Evolutionary conservation across 306 rosid genomes (phyloP), one percentile per base, ranked within the genome.

Genomic region (Herpetospermum pedunculosum): DNA sequence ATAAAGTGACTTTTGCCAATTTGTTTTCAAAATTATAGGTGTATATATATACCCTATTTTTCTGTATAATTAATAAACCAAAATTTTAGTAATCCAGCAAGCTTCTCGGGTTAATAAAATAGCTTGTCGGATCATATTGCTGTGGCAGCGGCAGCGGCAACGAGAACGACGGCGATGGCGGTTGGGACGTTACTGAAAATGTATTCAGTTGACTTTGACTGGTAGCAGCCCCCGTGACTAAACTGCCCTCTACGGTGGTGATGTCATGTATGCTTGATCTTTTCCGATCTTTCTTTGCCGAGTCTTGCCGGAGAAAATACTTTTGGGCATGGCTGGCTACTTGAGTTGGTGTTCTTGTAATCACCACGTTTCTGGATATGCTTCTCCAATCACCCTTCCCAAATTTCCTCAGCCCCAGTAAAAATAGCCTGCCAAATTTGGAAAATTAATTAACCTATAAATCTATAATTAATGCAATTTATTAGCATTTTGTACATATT

Each of bases 381-480:
- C 67, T 59, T 30, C 67, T 59, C 67, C 67, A 59, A 59, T 59
- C 67, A 2, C 67, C 67, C 41, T 59, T 59, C 6, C 67, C 67
- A 30, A 59, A 59, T 59, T 6, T 59, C 67, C 16, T 28, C 40
- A 59, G 41, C 67, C 67, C 67, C 23, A 59, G 30, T 30, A 59
- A 30, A 59, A 59, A 59, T 6, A 59, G 41, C 41, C 67, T 59
- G 38, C 67, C 67, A 29, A 8, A 13, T 15, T 59, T 54, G 18
- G 29, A 53, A 53, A 9, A 7, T 23, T 44, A n/a, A n/a, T n/a
- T n/a, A n/a, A n/a, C n/a, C n/a, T n/a, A n/a, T n/a, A n/a, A n/a
- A n/a, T n/a, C n/a, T n/a, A n/a, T n/a, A n/a, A n/a, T n/a, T n/a
- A n/a, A n/a, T n/a, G n/a, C n/a, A n/a, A n/a, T n/a, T n/a, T n/a